phyloP scores from a whole-genome alignment of 805 yeast species.

The Clavispora carvajalis region DNA sequence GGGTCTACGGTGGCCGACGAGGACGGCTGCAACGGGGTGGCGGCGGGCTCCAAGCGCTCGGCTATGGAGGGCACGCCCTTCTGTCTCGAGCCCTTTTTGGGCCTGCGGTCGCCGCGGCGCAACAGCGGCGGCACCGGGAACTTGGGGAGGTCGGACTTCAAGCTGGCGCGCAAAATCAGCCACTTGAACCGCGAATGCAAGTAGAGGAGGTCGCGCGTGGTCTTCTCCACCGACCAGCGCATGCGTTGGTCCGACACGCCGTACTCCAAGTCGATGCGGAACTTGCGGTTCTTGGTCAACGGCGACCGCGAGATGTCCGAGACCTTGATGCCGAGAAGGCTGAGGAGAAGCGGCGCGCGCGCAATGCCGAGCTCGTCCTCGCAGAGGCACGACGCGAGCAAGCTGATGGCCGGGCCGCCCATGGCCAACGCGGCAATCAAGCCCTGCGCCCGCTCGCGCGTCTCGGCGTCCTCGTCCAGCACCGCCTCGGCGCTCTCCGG shows the following conservation, averaged over 20 bases:
- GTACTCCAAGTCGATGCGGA: conserved; percentile 75
- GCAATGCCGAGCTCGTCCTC: conserved; percentile 71
- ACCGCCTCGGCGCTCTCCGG: conserved; percentile 14
- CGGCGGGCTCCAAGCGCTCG: background rate
- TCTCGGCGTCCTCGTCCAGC: conserved; percentile 18
- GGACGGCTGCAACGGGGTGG: background rate
- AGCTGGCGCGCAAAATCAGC: conserved; percentile 13
- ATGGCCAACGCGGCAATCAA: conserved; percentile 44
- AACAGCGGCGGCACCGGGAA: conserved; percentile 38
- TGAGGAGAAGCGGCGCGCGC: conserved; percentile 77
- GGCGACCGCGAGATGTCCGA: conserved; percentile 42
- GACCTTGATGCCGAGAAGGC: conserved; percentile 64
- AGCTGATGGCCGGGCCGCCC: conserved; percentile 69
- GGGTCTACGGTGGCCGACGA: background rate
- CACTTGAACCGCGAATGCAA: conserved; percentile 67
- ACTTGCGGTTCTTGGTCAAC: conserved; percentile 40
- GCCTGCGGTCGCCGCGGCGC: conserved; percentile 6
- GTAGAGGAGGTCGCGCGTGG: conserved; percentile 63
- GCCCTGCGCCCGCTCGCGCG: conserved; percentile 33
- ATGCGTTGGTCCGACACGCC: conserved; percentile 79
- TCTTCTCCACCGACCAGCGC: conserved; percentile 75
- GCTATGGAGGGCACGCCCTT: conserved; percentile 2
- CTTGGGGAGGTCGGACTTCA: conserved; percentile 39
- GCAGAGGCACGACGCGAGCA: conserved; percentile 68
- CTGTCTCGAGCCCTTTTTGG: background rate